Base-by-base conservation (phyloP, 2,329 filamentous ascomycete genomes). In the Periconia sp. region DNA sequence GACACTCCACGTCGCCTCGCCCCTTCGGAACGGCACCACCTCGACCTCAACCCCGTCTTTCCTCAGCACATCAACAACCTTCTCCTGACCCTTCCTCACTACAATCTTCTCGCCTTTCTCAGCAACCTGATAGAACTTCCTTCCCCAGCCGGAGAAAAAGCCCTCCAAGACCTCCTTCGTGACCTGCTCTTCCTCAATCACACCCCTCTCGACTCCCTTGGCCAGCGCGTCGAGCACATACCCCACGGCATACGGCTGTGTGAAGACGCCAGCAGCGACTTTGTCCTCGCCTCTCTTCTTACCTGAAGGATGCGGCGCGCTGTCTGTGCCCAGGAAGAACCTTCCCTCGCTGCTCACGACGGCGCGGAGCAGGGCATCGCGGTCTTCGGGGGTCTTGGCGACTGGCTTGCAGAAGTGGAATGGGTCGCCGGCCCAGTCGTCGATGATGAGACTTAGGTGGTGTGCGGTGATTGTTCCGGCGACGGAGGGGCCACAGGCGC, bases 381-480 rank as follows among this genome's bases (percentile, higher is more conserved):
- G 83, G 66, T 92, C 87, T 15, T 81, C 82, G 0, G 90, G 86
- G 35, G 84, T 86, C 78, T 81, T 81, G 5, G 79, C 79, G 2
- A 81, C 84, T 6, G 87, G 87, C 70, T 90, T 90, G 78, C 87
- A 90, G 77, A 92, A 95, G 67, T 87, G 85, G 83, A 93, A 86
- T 68, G 92, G 82, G 64, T 89, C 83, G 49, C 79, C 78, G 5
- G 77, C 77, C 79, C 87, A 88, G 63, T 92, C 86, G 64, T 94
- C 88, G 15, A 90, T 85, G 13, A 88, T 91, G 31, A 97, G 81
- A 61, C 85, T 91, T 19, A 96, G 79, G 67, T 96, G 92, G 68
- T 96, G 92, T 2, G 91, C 90, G 0, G 92, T 96, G 61, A 96
- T 91, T 10, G 90, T 93, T 3, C 82, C 87, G 0, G 83, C 88